Conservation (phyloP, 176 grass and related monocot species). For the Oryza officinalis region DNA sequence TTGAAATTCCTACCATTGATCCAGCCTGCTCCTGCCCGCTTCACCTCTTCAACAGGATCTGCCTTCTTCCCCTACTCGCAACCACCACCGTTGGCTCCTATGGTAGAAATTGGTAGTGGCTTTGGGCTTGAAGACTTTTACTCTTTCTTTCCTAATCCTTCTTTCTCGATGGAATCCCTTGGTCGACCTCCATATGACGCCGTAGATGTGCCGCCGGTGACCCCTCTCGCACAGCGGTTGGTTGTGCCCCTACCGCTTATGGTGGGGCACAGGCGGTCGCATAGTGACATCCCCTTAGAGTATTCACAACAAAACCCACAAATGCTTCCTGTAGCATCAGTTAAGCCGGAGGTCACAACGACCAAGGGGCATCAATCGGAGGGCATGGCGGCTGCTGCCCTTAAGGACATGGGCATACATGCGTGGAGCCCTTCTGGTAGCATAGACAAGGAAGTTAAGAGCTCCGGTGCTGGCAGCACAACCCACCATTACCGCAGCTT, state of each 20-base stretch:
- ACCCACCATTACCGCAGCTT: constrained; percentile 67
- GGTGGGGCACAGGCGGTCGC: constrained; percentile 56
- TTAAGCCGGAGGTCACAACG: constrained; percentile 46
- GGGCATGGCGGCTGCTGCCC: not conserved
- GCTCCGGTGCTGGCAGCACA: not conserved
- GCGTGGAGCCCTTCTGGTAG: constrained; percentile 60
- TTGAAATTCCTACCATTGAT: too few species aligned
- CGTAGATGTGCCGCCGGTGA: constrained; percentile 13
- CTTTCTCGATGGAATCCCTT: constrained; percentile 73
- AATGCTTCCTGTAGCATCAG: constrained; percentile 36
- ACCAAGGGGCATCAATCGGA: too few species aligned
- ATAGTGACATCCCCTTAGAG: constrained; percentile 78
- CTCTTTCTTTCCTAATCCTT: not conserved
- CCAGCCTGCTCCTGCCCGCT: too few species aligned
- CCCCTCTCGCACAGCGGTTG: constrained; percentile 22
- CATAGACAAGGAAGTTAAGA: constrained; percentile 79
- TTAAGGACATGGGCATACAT: constrained; percentile 58
- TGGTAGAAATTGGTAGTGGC: too few species aligned
- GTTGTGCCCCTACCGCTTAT: too few species aligned
- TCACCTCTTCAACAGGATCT: too few species aligned
- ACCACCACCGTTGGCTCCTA: too few species aligned
- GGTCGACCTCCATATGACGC: constrained; percentile 37
- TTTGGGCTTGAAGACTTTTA: too few species aligned
- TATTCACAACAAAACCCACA: constrained; percentile 45
- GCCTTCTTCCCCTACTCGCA: too few species aligned